These are phyloP conservation scores for Exophiala alcalophila DNA, from an alignment of 2,329 filamentous ascomycete species.

Conservation along the genomic window DNA sequence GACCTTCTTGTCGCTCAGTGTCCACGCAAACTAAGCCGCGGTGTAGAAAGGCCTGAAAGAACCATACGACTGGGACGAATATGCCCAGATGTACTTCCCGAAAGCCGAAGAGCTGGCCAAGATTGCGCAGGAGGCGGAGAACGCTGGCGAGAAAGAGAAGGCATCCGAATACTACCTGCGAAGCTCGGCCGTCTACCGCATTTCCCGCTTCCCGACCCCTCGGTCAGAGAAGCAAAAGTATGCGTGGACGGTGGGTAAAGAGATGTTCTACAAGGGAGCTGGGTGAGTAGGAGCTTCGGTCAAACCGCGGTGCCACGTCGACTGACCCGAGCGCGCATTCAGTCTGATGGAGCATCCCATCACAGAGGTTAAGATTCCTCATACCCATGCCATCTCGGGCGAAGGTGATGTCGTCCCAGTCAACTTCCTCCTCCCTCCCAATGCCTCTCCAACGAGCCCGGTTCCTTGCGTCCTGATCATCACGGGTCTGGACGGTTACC, in stretches of 20 bases:
- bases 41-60: constrained; percentile 59
- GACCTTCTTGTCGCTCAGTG: constrained; percentile 11
- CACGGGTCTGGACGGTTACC: constrained; percentile 59
- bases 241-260: constrained; percentile 30
- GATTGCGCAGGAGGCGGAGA: constrained; percentile 52
- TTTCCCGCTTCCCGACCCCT: constrained; percentile 62
- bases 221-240: constrained; percentile 30
- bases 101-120: constrained; percentile 57
- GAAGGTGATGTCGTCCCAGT: constrained; percentile 61
- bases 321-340: constrained; percentile 10
- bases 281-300: constrained; percentile 20
- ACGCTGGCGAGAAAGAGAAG: constrained; percentile 48
- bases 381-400: constrained; percentile 48
- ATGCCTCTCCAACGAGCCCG: constrained; percentile 42
- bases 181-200: constrained; percentile 69
- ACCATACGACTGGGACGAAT: constrained; percentile 59
- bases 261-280: constrained; percentile 31
- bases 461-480: constrained; percentile 56
- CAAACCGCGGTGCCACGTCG: neutral
- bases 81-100: constrained; percentile 62
- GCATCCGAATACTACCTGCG: constrained; percentile 55
- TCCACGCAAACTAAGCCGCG: neutral
- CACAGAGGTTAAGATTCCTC: constrained; percentile 60
- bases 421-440: constrained; percentile 61
- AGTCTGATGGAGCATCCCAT: constrained; percentile 48